These are phyloP conservation scores for Suillus bovinus DNA, from an alignment of 768 basidiomycete genomes.

Conservation along the genomic window DNA sequence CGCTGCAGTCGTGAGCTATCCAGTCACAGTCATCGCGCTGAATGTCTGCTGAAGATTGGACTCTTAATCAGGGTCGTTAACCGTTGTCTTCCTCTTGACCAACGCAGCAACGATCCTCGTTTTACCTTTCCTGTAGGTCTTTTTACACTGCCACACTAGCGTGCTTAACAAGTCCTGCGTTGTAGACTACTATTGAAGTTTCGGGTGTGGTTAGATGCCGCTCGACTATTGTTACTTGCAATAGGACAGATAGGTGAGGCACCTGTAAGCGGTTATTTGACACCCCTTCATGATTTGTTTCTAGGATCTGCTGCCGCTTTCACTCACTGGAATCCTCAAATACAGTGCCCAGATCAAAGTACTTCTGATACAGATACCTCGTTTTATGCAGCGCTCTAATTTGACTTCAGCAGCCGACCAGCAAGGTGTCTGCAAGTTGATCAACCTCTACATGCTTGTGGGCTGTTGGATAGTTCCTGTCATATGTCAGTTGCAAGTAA, in stretches of 20 bases:
- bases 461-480: conserved; percentile 55
- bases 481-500: conserved; percentile 41
- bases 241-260: conserved; percentile 47
- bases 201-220: conserved; percentile 54
- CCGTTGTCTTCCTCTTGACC: conserved; percentile 44
- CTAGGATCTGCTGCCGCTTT: conserved; percentile 46
- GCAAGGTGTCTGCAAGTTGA: conserved; percentile 45
- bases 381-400: background rate
- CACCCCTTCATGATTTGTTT: background rate
- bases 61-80: conserved; percentile 39
- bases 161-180: conserved; percentile 5
- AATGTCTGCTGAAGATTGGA: conserved; percentile 1
- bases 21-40: background rate
- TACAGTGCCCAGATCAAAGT: conserved; percentile 48
- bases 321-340: conserved; percentile 41
- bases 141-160: conserved; percentile 2
- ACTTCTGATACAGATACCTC: conserved; percentile 10
- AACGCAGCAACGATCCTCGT: conserved; percentile 41
- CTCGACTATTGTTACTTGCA: conserved; percentile 48
- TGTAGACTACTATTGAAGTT: conserved; percentile 48
- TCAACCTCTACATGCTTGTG: conserved; percentile 49
- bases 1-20: conserved; percentile 44
- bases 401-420: conserved; percentile 37
- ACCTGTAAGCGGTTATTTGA: background rate
- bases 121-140: conserved; percentile 44